Conservation (phyloP, 2,329 filamentous ascomycete species). For the Fusarium irregulare region DNA sequence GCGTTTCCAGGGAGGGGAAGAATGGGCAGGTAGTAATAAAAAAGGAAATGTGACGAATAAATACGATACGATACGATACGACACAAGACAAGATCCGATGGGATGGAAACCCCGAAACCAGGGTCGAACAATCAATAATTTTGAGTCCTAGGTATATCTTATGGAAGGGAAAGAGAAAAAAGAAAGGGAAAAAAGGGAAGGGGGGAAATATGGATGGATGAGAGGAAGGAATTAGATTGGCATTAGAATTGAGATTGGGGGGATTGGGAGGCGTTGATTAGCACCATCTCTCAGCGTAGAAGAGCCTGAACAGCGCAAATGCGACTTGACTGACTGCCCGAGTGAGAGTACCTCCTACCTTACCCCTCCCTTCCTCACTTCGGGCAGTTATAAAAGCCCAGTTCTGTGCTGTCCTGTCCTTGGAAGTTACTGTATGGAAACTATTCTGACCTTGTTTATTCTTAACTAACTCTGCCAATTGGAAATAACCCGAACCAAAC, state of each 20-base stretch:
- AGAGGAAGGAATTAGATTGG: conserved; percentile 6
- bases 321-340: neutral
- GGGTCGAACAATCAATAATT: conserved; percentile 33
- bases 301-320: neutral
- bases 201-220: conserved; percentile 9
- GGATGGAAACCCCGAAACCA: conserved; percentile 26
- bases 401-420: neutral
- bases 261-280: conserved; percentile 42
- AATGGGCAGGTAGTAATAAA: conserved; percentile 41
- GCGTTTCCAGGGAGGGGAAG: conserved; percentile 42
- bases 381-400: neutral
- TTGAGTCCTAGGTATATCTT: conserved; percentile 5
- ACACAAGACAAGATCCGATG: conserved; percentile 19
- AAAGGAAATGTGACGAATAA: conserved; percentile 31
- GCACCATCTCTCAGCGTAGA: conserved; percentile 12
- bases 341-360: neutral
- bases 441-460: conserved; percentile 4
- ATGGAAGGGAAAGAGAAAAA: neutral
- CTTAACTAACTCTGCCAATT: neutral
- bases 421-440: neutral
- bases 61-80: conserved; percentile 5
- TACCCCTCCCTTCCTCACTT: conserved; percentile 13
- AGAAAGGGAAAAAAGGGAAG: conserved; percentile 1
- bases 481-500: neutral
- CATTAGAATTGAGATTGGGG: conserved; percentile 20